Conservation (phyloP, 1,284 basidiomycete species). For the Melampsora occidentalis region DNA sequence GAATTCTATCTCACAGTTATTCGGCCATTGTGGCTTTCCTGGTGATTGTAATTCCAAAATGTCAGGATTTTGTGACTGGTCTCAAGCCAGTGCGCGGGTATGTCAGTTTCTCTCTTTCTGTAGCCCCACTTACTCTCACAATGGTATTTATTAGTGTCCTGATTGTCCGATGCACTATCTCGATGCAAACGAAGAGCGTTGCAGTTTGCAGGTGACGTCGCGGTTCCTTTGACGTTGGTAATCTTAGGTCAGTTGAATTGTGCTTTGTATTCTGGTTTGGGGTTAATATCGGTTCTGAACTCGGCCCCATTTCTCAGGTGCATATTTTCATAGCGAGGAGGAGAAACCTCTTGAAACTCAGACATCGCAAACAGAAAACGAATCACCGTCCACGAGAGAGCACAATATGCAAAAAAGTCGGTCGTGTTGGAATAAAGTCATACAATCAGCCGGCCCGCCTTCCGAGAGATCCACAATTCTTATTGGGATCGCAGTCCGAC, state of each 20-base stretch:
- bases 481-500: constrained; percentile 36
- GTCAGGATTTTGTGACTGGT: constrained; percentile 53
- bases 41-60: constrained; percentile 55
- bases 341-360: no score
- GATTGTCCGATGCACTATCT: no score
- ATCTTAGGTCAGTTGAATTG: constrained; percentile 51
- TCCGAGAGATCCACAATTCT: constrained; percentile 30
- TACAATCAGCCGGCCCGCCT: constrained; percentile 13
- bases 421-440: constrained; percentile 46
- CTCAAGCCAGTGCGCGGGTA: constrained; percentile 53
- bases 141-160: no score
- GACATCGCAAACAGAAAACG: no score
- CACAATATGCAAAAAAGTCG: no score
- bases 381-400: background rate
- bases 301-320: background rate
- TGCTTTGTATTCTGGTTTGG: no score
- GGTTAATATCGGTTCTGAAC: background rate
- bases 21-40: constrained; percentile 55
- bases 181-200: constrained; percentile 51
- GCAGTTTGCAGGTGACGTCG: constrained; percentile 54
- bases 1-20: constrained; percentile 48
- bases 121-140: no score
- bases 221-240: constrained; percentile 57
- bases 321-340: constrained; percentile 20
- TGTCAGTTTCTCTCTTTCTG: constrained; percentile 18